Conservation (phyloP, 2,329 filamentous ascomycete species). For the Lasiodiplodia hormozganensis region DNA sequence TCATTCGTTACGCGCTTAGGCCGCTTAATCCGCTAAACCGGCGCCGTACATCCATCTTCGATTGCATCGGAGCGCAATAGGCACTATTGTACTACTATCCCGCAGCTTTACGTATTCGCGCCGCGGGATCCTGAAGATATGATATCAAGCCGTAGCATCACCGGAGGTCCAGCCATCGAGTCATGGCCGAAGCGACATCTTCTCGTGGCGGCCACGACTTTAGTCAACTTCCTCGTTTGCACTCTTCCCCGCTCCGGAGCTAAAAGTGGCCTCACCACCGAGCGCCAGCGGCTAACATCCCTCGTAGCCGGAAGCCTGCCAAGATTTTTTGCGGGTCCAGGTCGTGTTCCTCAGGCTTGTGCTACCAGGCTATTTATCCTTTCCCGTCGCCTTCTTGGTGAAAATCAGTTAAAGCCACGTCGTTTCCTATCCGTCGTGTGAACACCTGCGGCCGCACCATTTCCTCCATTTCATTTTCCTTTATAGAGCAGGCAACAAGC, state of each 20-base stretch:
- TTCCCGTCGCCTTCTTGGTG: not conserved
- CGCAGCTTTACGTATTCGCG: not conserved
- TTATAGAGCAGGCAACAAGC: not conserved
- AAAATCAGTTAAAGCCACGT: not conserved
- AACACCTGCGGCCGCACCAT: not conserved
- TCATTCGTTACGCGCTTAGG: not conserved
- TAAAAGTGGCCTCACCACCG: not conserved
- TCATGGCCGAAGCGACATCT: too few species aligned
- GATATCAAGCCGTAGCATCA: too few species aligned
- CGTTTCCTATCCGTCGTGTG: not conserved
- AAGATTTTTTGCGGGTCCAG: not conserved
- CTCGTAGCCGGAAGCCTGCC: not conserved
- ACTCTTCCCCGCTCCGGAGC: not conserved
- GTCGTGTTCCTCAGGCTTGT: not conserved
- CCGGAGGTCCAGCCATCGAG: too few species aligned
- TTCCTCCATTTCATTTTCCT: not conserved
- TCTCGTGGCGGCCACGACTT: slow-evolving; percentile 5
- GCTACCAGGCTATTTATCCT: not conserved
- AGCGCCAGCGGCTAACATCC: not conserved
- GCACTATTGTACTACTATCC: too few species aligned
- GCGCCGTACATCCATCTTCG: not conserved
- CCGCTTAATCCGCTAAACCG: not conserved
- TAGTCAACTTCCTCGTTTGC: not conserved
- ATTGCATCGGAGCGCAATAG: not conserved
- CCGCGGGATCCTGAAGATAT: too few species aligned